Evolutionary conservation across 2,329 filamentous ascomycete species (phyloP).

Genomic region (Biscogniauxia marginata): DNA sequence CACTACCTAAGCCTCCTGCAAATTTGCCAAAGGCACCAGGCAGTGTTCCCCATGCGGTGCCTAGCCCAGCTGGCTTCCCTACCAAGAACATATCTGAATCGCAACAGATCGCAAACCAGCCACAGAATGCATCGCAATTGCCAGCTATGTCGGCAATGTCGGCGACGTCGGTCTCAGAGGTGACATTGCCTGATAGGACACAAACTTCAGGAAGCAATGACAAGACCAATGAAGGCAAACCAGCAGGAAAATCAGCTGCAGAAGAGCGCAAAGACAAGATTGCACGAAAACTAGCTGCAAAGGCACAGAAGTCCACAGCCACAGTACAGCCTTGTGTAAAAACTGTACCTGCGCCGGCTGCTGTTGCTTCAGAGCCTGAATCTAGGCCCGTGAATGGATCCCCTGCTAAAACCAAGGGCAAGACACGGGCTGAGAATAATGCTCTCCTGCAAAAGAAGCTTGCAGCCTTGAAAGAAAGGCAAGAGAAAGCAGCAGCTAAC

Average conservation of each 20-base stretch:
- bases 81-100: slow-evolving; percentile 6
- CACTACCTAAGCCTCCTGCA: slow-evolving; percentile 23
- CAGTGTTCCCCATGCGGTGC: slow-evolving; percentile 2
- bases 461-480: slow-evolving; percentile 64
- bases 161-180: background rate
- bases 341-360: slow-evolving; percentile 2
- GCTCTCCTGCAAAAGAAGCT: slow-evolving; percentile 73
- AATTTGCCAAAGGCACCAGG: slow-evolving; percentile 4
- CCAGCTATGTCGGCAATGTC: background rate
- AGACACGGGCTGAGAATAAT: slow-evolving; percentile 63
- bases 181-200: background rate
- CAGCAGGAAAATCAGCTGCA: slow-evolving; percentile 28
- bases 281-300: slow-evolving; percentile 34
- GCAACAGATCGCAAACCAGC: slow-evolving; percentile 5
- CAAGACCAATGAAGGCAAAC: slow-evolving; percentile 13
- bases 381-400: slow-evolving; percentile 9
- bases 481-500: slow-evolving; percentile 28
- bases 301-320: slow-evolving; percentile 29
- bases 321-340: slow-evolving; percentile 19
- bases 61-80: slow-evolving; percentile 1
- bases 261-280: slow-evolving; percentile 37
- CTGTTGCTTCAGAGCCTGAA: slow-evolving; percentile 3
- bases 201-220: slow-evolving; percentile 2
- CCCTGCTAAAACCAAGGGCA: slow-evolving; percentile 40
- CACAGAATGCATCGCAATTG: slow-evolving; percentile 4